These are phyloP conservation scores for Schizosaccharomyces osmophilus DNA, from an alignment of 805 yeast genomes.

Conservation along the genomic window DNA sequence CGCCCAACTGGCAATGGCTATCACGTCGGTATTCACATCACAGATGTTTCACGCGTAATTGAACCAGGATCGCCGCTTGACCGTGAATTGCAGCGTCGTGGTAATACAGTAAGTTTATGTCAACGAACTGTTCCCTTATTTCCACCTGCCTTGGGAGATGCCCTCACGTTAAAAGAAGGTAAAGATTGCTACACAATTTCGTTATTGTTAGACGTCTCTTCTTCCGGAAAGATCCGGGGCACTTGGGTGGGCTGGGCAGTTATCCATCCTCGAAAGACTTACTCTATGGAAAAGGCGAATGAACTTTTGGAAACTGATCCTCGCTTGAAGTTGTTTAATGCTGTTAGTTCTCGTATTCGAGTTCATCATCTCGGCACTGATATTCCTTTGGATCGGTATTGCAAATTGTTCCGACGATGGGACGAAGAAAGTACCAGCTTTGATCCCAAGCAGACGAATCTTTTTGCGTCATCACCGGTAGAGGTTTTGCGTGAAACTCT, in stretches of 20 bases:
- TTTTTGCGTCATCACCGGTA: slow-evolving; percentile 36
- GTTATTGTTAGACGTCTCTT: not conserved
- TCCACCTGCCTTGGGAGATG: slow-evolving; percentile 38
- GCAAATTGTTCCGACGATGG: slow-evolving; percentile 50
- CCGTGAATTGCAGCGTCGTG: slow-evolving; percentile 72
- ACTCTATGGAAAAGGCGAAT: not conserved
- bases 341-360: slow-evolving; percentile 40
- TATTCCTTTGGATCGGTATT: slow-evolving; percentile 21
- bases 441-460: slow-evolving; percentile 36
- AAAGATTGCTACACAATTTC: not conserved
- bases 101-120: slow-evolving; percentile 68
- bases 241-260: not conserved
- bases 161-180: slow-evolving; percentile 18
- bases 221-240: not conserved
- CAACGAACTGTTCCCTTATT: slow-evolving; percentile 44
- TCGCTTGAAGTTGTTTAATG: not conserved
- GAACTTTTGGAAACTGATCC: not conserved
- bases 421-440: slow-evolving; percentile 52
- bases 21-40: slow-evolving; percentile 65
- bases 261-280: not conserved
- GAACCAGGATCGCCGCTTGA: slow-evolving; percentile 57
- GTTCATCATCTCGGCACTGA: slow-evolving; percentile 35
- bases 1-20: slow-evolving; percentile 12
- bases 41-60: slow-evolving; percentile 52
- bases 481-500: slow-evolving; percentile 46